Conservation (phyloP, 495 filamentous ascomycete species). For the Neurospora sp. region DNA sequence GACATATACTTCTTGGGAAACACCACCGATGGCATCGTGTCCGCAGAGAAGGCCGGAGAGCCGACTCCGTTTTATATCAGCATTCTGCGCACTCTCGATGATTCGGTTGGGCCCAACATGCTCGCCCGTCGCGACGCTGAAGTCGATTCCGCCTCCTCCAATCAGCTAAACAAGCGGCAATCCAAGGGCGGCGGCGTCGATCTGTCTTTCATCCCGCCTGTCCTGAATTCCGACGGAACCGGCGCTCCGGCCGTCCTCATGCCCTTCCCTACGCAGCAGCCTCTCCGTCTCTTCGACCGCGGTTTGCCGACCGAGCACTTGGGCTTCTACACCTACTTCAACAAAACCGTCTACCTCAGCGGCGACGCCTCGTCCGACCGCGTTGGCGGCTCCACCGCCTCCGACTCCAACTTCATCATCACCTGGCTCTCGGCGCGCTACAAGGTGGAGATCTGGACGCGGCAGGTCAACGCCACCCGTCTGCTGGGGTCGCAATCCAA, state of each 20-base stretch:
- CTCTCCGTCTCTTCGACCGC: slow-evolving; percentile 76
- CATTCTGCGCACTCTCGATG: slow-evolving; percentile 26
- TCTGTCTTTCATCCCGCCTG: slow-evolving; percentile 41
- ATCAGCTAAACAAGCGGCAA: neutral
- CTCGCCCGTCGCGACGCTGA: slow-evolving; percentile 24
- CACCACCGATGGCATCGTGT: slow-evolving; percentile 60
- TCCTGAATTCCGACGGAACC: slow-evolving; percentile 53
- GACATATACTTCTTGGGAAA: slow-evolving; percentile 75
- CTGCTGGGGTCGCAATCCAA: slow-evolving; percentile 24
- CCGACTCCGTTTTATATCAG: slow-evolving; percentile 60
- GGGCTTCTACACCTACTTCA: slow-evolving; percentile 87
- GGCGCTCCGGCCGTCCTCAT: slow-evolving; percentile 61
- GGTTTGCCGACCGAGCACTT: slow-evolving; percentile 75
- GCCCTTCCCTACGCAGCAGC: slow-evolving; percentile 61
- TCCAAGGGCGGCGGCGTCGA: slow-evolving; percentile 12
- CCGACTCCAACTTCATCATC: slow-evolving; percentile 56
- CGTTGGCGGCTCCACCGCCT: slow-evolving; percentile 52
- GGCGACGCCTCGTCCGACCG: slow-evolving; percentile 41
- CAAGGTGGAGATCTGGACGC: slow-evolving; percentile 87
- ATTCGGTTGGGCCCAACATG: slow-evolving; percentile 23
- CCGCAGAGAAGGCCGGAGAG: slow-evolving; percentile 52
- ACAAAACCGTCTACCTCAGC: slow-evolving; percentile 74
- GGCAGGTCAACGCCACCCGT: slow-evolving; percentile 33
- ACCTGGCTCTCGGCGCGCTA: slow-evolving; percentile 80
- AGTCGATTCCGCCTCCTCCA: neutral